phyloP scores from a whole-genome alignment of 345 rosid genomes.

The Syzygium aqueum region DNA sequence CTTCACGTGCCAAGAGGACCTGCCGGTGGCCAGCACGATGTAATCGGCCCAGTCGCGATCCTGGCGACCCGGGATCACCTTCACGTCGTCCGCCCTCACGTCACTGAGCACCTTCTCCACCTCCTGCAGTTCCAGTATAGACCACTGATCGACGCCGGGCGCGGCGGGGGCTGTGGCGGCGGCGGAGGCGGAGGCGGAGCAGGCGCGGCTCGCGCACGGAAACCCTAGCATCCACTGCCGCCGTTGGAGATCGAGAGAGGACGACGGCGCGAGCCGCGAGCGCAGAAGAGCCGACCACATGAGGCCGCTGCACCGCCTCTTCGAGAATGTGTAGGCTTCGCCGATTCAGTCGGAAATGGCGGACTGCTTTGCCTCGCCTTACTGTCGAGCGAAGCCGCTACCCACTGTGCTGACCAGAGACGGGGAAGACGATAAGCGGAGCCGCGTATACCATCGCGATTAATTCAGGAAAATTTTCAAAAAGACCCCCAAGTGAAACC shows the following conservation, averaged over 20 bases:
- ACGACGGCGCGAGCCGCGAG: conserved; percentile 6
- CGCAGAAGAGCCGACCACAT: conserved; percentile 37
- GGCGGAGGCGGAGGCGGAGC: conserved; percentile 1
- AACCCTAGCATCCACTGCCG: conserved; percentile 25
- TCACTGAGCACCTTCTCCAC: conserved; percentile 75
- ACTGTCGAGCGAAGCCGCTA: not conserved
- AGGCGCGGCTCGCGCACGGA: not conserved
- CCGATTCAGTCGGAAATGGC: not conserved
- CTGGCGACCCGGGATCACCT: conserved; percentile 46
- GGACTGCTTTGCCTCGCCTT: not conserved
- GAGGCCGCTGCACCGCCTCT: not conserved
- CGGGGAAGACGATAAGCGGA: not conserved
- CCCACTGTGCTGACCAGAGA: not conserved
- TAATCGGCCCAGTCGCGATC: conserved; percentile 63
- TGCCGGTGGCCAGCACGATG: conserved; percentile 78
- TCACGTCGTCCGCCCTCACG: conserved; percentile 73
- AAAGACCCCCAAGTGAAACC: not conserved
- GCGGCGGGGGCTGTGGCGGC: not conserved
- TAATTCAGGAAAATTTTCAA: not conserved
- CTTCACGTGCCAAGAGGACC: conserved; percentile 86
- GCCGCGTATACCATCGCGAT: not conserved
- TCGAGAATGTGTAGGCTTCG: not conserved
- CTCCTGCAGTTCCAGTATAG: conserved; percentile 41
- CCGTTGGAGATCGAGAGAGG: not conserved
- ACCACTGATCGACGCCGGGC: not conserved